Evolutionary conservation across 1,139 yeast genomes (phyloP).

Genomic region (Yamadazyma pseudoaaseri): DNA sequence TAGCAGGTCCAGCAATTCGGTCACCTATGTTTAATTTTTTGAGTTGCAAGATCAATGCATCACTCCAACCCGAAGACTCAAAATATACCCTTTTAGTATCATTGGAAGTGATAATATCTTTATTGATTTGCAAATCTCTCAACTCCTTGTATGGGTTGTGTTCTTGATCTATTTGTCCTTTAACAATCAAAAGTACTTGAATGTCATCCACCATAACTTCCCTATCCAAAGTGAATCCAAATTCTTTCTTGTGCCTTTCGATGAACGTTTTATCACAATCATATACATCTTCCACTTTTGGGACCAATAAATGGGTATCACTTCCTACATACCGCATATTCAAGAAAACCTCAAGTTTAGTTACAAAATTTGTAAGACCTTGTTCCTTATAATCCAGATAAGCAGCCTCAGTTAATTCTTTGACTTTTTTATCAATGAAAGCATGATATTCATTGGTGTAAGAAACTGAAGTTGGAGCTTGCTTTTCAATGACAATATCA

Average conservation of each 20-base stretch:
- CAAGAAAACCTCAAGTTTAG: conserved; percentile 57
- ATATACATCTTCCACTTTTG: conserved; percentile 18
- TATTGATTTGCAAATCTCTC: conserved; percentile 10
- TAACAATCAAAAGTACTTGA: conserved; percentile 49
- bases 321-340: conserved; percentile 86
- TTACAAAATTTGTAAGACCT: conserved; percentile 22
- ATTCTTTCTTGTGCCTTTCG: conserved; percentile 34
- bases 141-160: conserved; percentile 37
- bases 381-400: conserved; percentile 32
- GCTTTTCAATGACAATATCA: conserved; percentile 58
- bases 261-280: conserved; percentile 30
- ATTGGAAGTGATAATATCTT: conserved; percentile 5
- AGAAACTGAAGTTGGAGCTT: conserved; percentile 50
- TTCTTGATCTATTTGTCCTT: conserved; percentile 27
- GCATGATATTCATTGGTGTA: conserved; percentile 19
- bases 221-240: conserved; percentile 42
- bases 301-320: conserved; percentile 78
- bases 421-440: conserved; percentile 25
- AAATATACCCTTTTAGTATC: conserved; percentile 25
- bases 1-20: conserved; percentile 62
- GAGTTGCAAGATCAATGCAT: conserved; percentile 53
- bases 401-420: conserved; percentile 25
- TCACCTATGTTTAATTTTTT: conserved; percentile 54
- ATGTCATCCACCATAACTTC: conserved; percentile 77
- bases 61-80: conserved; percentile 42